Evolutionary conservation across 2,329 filamentous ascomycete species (phyloP).

Genomic region (Colletotrichum sp.): DNA sequence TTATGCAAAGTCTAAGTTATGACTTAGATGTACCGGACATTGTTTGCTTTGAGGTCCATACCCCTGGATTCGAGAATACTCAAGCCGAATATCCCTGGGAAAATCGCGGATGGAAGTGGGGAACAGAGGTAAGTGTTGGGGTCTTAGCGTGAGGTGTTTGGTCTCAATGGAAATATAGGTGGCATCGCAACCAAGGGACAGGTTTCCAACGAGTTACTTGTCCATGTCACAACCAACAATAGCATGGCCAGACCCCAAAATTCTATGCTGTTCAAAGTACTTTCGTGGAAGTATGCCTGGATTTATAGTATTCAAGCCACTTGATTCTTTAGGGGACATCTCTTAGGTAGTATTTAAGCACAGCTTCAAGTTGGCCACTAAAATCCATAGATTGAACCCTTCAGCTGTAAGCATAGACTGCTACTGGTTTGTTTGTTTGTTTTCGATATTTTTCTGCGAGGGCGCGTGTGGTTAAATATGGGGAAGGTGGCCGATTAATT

Average conservation of each 20-base stretch:
- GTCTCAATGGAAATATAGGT: no score
- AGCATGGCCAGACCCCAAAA: no score
- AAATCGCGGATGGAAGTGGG: neutral
- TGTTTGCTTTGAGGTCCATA: neutral
- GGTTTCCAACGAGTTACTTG: no score
- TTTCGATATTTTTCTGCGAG: neutral
- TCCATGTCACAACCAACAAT: no score
- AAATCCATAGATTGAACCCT: no score
- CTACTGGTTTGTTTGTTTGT: no score
- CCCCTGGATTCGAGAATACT: neutral
- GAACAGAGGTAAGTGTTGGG: accelerated
- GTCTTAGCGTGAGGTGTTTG: no score
- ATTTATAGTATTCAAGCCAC: neutral
- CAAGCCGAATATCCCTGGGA: accelerated
- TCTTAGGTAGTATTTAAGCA: neutral
- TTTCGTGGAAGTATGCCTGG: no score
- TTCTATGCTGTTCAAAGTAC: no score
- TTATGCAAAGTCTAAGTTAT: accelerated
- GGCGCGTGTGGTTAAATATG: no score
- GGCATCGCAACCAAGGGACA: no score
- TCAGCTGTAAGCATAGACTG: accelerated
- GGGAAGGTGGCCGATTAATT: no score
- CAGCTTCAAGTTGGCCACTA: neutral
- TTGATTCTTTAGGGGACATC: neutral
- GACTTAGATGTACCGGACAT: accelerated